These are phyloP conservation scores for Aspergillus funiculosus DNA, from an alignment of 495 filamentous ascomycete species.

Conservation along the genomic window DNA sequence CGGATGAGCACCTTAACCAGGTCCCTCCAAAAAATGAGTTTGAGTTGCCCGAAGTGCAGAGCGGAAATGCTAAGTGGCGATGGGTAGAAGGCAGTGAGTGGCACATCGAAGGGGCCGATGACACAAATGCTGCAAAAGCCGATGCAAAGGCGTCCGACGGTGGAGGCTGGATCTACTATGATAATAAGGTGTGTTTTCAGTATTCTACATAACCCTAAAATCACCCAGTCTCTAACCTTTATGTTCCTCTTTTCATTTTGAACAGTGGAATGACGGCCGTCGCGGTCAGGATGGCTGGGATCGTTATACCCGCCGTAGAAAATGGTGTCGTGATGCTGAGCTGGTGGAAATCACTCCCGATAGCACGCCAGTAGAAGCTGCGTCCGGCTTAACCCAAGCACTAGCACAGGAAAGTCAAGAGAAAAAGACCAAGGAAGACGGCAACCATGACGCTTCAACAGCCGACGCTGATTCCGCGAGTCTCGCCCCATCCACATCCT, in stretches of 20 bases:
- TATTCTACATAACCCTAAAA: neutral
- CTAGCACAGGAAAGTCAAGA: slow-evolving; percentile 23
- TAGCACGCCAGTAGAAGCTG: slow-evolving; percentile 19
- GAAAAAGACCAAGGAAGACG: slow-evolving; percentile 15
- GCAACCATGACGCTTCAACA: slow-evolving; percentile 18
- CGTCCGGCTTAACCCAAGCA: slow-evolving; percentile 31
- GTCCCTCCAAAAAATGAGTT: slow-evolving; percentile 76
- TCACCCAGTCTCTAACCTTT: neutral
- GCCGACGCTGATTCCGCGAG: slow-evolving; percentile 28
- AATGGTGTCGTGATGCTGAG: slow-evolving; percentile 96
- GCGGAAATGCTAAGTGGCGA: slow-evolving; percentile 74
- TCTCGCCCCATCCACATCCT: slow-evolving; percentile 29
- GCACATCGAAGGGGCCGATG: slow-evolving; percentile 74
- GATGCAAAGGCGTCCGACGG: slow-evolving; percentile 48
- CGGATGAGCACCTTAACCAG: slow-evolving; percentile 86
- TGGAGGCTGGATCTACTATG: slow-evolving; percentile 94
- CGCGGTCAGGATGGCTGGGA: slow-evolving; percentile 91
- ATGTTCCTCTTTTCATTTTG: neutral
- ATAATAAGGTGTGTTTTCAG: slow-evolving; percentile 71
- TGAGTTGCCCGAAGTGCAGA: slow-evolving; percentile 78
- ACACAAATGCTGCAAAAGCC: slow-evolving; percentile 27
- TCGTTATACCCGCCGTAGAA: slow-evolving; percentile 84
- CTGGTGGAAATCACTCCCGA: slow-evolving; percentile 66
- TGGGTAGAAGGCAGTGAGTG: slow-evolving; percentile 84
- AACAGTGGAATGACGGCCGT: slow-evolving; percentile 85